Percentiles rank a stretch among this genome's conserved stretches.
Conservation (phyloP, 148 eudicot genomes). For the Polygonum maritimum region DNA sequence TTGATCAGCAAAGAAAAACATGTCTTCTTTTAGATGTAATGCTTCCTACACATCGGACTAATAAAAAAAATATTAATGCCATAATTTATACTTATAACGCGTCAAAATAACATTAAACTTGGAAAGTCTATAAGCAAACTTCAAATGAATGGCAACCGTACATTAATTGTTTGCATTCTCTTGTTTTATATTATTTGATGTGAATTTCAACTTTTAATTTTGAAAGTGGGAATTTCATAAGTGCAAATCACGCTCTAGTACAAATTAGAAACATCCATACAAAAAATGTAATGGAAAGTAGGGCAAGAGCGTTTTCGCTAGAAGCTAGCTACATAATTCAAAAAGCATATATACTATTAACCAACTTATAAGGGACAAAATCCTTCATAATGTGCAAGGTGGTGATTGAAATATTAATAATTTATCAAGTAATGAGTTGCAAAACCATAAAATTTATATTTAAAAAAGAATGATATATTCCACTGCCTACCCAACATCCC, state of each 20-base stretch:
- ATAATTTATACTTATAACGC: no score
- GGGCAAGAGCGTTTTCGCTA: background rate
- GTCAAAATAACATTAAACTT: no score
- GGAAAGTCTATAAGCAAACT: no score
- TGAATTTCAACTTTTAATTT: background rate
- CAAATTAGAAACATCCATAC: background rate
- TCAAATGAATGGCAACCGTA: background rate
- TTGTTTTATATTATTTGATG: background rate
- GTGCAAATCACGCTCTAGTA: background rate
- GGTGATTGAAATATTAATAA: background rate
- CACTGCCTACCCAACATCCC: background rate
- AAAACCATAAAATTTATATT: background rate
- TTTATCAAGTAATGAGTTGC: background rate
- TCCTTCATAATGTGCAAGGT: background rate
- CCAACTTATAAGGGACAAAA: background rate
- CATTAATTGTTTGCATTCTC: no score
- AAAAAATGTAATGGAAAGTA: background rate
- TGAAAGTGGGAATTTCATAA: background rate
- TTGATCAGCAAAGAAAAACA: no score
- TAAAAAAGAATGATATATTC: background rate
- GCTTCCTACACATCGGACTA: no score
- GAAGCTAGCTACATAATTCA: background rate
- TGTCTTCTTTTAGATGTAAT: no score
- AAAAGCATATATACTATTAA: background rate
- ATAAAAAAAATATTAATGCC: no score